These are phyloP conservation scores for Colletotrichum sp. DNA, from an alignment of 2,329 filamentous ascomycete genomes.

Conservation along the genomic window DNA sequence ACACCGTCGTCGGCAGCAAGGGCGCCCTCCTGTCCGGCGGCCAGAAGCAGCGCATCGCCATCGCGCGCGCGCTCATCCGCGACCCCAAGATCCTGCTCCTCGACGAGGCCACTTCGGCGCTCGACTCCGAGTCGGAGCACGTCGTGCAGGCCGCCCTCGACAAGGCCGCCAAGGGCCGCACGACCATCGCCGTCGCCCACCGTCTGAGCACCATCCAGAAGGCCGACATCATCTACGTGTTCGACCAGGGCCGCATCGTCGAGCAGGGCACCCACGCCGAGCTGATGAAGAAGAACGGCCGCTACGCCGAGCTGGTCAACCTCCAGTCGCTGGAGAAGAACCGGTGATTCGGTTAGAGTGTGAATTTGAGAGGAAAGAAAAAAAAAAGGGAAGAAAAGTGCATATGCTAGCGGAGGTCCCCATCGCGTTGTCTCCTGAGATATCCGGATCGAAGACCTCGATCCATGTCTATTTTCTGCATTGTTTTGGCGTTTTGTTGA, in stretches of 20 bases:
- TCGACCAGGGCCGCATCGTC: conserved; percentile 85
- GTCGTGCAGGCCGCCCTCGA: conserved; percentile 84
- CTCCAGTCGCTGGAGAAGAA: conserved; percentile 77
- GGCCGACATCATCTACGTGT: conserved; percentile 95
- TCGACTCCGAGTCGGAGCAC: conserved; percentile 80
- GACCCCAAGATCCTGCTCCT: conserved; percentile 86
- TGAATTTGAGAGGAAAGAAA: neutral
- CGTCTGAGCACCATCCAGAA: conserved; percentile 92
- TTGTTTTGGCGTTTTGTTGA: conserved; percentile 7
- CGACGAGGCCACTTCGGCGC: conserved; percentile 79
- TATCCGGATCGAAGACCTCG: conserved; percentile 11
- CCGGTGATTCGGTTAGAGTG: conserved; percentile 21
- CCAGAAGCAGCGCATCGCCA: conserved; percentile 94
- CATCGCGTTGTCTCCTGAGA: neutral
- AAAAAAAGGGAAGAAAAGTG: neutral
- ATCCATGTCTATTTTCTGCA: conserved; percentile 17
- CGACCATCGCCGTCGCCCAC: conserved; percentile 94
- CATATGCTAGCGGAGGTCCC: neutral
- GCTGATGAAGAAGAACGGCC: conserved; percentile 70
- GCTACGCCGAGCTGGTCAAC: conserved; percentile 81
- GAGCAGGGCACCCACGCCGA: conserved; percentile 83
- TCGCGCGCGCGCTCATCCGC: conserved; percentile 89
- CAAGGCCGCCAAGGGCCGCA: conserved; percentile 80
- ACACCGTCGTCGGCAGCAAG: conserved; percentile 85
- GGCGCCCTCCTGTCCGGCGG: conserved; percentile 86